phyloP scores from a whole-genome alignment of 1,139 yeast genomes.

The Diutina sp. region DNA sequence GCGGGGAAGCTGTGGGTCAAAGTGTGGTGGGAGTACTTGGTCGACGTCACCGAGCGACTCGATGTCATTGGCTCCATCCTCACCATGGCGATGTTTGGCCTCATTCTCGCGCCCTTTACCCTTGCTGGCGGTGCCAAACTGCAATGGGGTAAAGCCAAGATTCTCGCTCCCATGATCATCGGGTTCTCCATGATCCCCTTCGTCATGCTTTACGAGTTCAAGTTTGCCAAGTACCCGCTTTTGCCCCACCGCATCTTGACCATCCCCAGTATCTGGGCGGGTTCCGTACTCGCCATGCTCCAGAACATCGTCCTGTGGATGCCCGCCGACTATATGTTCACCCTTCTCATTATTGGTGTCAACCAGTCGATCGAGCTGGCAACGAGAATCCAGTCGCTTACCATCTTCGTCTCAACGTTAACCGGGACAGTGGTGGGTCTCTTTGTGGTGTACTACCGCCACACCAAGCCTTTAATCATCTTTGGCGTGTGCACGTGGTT shows the following conservation, averaged over 20 bases:
- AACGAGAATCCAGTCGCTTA: conserved; percentile 48
- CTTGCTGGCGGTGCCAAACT: conserved; percentile 43
- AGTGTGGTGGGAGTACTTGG: background rate
- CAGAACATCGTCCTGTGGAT: conserved; percentile 50
- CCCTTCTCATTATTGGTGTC: conserved; percentile 52
- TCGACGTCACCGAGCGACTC: conserved; percentile 31
- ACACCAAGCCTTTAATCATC: conserved; percentile 47
- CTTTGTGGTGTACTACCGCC: conserved; percentile 34
- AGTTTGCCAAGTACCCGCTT: conserved; percentile 40
- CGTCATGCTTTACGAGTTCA: conserved; percentile 42
- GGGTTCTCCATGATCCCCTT: conserved; percentile 47
- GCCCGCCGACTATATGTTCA: conserved; percentile 58
- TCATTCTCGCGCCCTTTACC: conserved; percentile 38
- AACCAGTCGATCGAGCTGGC: conserved; percentile 49
- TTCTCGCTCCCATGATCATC: conserved; percentile 52
- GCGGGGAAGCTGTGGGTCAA: background rate
- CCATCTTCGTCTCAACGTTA: conserved; percentile 52
- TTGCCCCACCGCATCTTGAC: conserved; percentile 42
- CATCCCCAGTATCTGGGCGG: conserved; percentile 50
- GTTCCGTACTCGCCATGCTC: conserved; percentile 37
- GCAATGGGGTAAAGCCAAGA: conserved; percentile 22
- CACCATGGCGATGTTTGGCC: conserved; percentile 38
- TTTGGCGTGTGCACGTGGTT: conserved; percentile 26
- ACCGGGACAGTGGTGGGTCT: conserved; percentile 50
- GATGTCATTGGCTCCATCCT: conserved; percentile 43